Conservation (phyloP, 2,329 filamentous ascomycete species). For the Emydomyces testavorans region DNA sequence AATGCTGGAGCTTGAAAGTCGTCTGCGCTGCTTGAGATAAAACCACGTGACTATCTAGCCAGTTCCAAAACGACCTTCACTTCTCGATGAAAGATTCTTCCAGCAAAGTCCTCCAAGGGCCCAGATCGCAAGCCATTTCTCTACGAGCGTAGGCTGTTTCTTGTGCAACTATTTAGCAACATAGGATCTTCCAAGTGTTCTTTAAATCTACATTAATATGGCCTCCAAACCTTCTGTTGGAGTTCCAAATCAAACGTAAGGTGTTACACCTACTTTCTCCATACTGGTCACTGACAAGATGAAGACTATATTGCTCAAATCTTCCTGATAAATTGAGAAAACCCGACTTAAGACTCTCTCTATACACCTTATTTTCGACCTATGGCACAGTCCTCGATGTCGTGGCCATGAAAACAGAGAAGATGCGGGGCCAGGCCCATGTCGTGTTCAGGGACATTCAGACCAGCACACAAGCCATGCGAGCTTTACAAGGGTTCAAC, state of each 20-base stretch:
- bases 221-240: constrained; percentile 36
- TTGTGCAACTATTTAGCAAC: not conserved
- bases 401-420: constrained; percentile 73
- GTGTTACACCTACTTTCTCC: constrained; percentile 16
- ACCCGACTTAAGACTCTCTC: constrained; percentile 66
- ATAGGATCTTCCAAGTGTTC: not conserved
- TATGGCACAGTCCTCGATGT: constrained; percentile 89
- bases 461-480: constrained; percentile 87
- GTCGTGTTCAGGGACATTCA: constrained; percentile 82
- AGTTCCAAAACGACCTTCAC: not conserved
- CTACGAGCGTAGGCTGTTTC: too few relatives aligned
- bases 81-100: too few relatives aligned
- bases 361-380: constrained; percentile 90
- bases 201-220: constrained; percentile 20
- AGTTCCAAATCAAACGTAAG: constrained; percentile 67
- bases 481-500: constrained; percentile 70
- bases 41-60: not conserved
- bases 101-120: too few relatives aligned
- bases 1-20: not conserved
- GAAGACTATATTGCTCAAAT: constrained; percentile 77
- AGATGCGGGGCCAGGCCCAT: constrained; percentile 94
- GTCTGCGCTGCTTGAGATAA: too few relatives aligned
- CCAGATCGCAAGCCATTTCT: too few relatives aligned
- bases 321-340: constrained; percentile 86
- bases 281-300: constrained; percentile 18